Percentiles rank a stretch among this genome's conserved stretches.
Conservation (phyloP, 768 basidiomycete genomes). For the Ephemerocybe angulata region DNA sequence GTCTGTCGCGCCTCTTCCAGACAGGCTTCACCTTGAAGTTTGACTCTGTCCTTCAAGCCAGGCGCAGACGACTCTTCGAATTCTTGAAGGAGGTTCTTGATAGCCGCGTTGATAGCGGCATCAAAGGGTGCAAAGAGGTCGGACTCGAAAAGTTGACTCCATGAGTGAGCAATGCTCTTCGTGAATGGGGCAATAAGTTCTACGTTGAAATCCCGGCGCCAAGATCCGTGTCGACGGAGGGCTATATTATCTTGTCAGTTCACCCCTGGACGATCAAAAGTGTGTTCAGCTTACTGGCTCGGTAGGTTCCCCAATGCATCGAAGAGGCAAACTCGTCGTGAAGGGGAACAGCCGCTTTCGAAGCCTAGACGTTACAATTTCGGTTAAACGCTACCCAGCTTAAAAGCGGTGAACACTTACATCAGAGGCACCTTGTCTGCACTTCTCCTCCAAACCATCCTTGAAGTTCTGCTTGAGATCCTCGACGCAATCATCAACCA, state of each 20-base stretch:
- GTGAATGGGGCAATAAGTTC: constrained; percentile 58
- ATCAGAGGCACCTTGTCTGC: constrained; percentile 45
- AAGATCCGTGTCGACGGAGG: constrained; percentile 52
- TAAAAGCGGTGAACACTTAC: too few relatives aligned
- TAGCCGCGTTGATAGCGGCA: constrained; percentile 28
- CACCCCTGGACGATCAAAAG: background rate
- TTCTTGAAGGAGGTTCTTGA: constrained; percentile 46
- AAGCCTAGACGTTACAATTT: too few relatives aligned
- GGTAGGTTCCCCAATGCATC: constrained; percentile 61
- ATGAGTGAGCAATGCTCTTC: constrained; percentile 52
- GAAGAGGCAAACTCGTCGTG: constrained; percentile 46
- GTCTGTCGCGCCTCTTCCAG: constrained; percentile 49
- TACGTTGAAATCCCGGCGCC: constrained; percentile 56
- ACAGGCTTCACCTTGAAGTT: constrained; percentile 48
- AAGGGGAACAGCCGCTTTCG: constrained; percentile 43
- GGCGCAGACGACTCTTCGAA: constrained; percentile 47
- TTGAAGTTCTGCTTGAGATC: constrained; percentile 47
- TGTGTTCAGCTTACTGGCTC: constrained; percentile 43
- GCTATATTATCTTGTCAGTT: constrained; percentile 24
- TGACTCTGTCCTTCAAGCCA: constrained; percentile 51
- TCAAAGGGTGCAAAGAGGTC: constrained; percentile 53
- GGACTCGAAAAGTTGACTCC: constrained; percentile 58
- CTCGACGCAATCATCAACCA: constrained; percentile 42
- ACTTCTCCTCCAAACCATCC: constrained; percentile 58
- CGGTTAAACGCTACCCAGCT: too few relatives aligned